Base-by-base conservation (phyloP, 2,329 filamentous ascomycete species). In the Neonectria sp. region DNA sequence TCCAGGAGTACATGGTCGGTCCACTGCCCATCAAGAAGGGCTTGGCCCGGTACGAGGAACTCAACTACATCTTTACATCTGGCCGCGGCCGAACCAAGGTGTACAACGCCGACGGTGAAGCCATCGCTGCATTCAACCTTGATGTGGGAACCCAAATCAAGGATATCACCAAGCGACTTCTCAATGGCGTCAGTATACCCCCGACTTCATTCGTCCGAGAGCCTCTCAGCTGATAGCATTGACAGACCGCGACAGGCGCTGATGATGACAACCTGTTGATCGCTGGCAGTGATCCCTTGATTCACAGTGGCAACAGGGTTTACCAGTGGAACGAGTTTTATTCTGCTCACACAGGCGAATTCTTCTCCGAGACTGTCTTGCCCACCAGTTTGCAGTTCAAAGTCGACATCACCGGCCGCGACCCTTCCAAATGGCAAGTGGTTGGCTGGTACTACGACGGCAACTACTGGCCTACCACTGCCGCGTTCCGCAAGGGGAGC, bases 371-470 rank as follows among this genome's bases (percentile, higher is more conserved):
- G 53, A 79, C 81, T 11, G 73, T 86, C 13, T 76, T 86, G 12
- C 85, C 86, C 2, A 82, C 84, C 2, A 83, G 83, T 2, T 71
- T 88, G 1, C 82, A 78, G 61, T 78, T 84, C 72, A 80, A 80
- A 71, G 76, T 79, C 2, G 84, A 90, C 67, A 75, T 88, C 1
- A 88, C 85, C 0, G 85, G 86, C 0, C 81, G 85, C 6, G 84
- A 89, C 66, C 82, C 85, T 9, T 79, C 80, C 15, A 78, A 84
- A 40, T 90, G 88, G 88, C 79, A 74, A 15, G 73, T 88, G 0
- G 79, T 82, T 21, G 85, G 84, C 3, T 89, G 87, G 85, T 83
- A 86, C 17, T 89, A 88, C 72, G 84, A 88, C 63, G 83, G 83
- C 51, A 75, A 85, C n/a, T 85, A 85, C 67, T 90, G 5, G 85